Percentiles rank a stretch among this genome's conserved stretches.
Evolutionary conservation across 2,329 filamentous ascomycete species (phyloP).

Genomic region (Hortaea sp.): DNA sequence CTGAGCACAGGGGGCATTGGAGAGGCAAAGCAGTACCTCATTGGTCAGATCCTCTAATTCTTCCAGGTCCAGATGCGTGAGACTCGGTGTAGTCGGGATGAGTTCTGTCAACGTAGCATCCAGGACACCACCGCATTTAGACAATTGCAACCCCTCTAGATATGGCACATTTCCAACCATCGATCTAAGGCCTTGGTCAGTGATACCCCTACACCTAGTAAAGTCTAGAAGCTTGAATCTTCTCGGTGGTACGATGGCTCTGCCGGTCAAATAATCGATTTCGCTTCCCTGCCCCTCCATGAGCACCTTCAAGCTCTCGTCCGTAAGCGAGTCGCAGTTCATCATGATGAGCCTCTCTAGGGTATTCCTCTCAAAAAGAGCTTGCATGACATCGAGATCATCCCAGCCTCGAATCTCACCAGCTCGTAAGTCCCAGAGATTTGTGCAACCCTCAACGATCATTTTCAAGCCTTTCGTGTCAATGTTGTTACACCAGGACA

Average conservation of each 20-base stretch:
- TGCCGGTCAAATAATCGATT: slow-evolving; percentile 68
- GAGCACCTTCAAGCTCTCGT: slow-evolving; percentile 62
- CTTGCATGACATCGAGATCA: slow-evolving; percentile 58
- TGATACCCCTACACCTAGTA: slow-evolving; percentile 66
- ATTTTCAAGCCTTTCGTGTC: slow-evolving; percentile 65
- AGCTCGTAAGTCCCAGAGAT: slow-evolving; percentile 68
- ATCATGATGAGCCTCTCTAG: slow-evolving; percentile 74
- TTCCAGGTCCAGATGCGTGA: slow-evolving; percentile 85
- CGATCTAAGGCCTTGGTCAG: slow-evolving; percentile 58
- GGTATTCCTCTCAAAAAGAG: slow-evolving; percentile 69
- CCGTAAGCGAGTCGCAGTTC: slow-evolving; percentile 68
- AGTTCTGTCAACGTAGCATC: slow-evolving; percentile 64
- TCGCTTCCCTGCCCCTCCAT: slow-evolving; percentile 67
- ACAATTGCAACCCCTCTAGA: slow-evolving; percentile 74
- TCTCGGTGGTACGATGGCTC: slow-evolving; percentile 65
- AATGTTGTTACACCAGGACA: slow-evolving; percentile 87
- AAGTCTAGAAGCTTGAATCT: slow-evolving; percentile 77
- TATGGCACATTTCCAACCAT: slow-evolving; percentile 67
- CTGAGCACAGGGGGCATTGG: slow-evolving; percentile 63
- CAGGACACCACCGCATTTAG: slow-evolving; percentile 63
- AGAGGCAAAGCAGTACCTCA: slow-evolving; percentile 59
- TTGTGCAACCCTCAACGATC: slow-evolving; percentile 62
- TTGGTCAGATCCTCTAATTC: slow-evolving; percentile 74
- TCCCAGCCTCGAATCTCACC: slow-evolving; percentile 75
- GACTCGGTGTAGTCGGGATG: slow-evolving; percentile 61